Base-by-base conservation (phyloP, 2,329 filamentous ascomycete species). In the Colletotrichum plurivorum region DNA sequence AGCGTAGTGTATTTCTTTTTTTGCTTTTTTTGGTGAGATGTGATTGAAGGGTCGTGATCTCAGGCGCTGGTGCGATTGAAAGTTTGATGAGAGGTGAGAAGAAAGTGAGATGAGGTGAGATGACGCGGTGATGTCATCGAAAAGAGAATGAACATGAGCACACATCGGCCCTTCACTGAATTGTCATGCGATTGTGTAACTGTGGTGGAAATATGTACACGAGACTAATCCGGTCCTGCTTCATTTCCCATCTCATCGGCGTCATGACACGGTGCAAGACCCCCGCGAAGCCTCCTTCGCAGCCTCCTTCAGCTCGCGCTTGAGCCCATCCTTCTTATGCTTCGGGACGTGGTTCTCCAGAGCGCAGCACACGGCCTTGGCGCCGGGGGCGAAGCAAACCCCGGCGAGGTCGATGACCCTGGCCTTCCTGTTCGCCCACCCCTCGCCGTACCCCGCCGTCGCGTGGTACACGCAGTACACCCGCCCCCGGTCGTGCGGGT, bases 401-500 rank as follows among this genome's bases (percentile, higher is more conserved):
- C 72, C 63, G 0, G 57, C 63, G 25, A 73, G 43, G 16, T 57
- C 68, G 16, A 73, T 68, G 9, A 73, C 63, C 25, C 73, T 56
- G 7, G 72, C 73, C 18, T 74, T 74, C 18, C 73, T 58, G 53
- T 74, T 74, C 8, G 31, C 64, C 61, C 70, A 74, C 2, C 73
- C 73, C 36, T 74, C 60, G 5, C 72, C 72, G 27, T 52, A 66
- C 64, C 82, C 84, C 1, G 81, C 77, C 1, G 87, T 88, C 0
- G 87, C 87, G 71, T 89, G 87, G 74, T 87, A 90, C 0, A 86
- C 83, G 60, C 85, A 88, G 84, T 84, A 90, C 5, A 83, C 85
- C 75, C 89, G 81, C 0, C 76, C 82, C 2, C 82, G 84, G 69
- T 89, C 86, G n/a, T 41, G 62, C 0, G 87, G 87, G 71, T 85